Percentiles rank a stretch among this genome's conserved stretches.
These are phyloP conservation scores for Cercospora sp. DNA, from an alignment of 2,329 filamentous ascomycete species.

Conservation along the genomic window DNA sequence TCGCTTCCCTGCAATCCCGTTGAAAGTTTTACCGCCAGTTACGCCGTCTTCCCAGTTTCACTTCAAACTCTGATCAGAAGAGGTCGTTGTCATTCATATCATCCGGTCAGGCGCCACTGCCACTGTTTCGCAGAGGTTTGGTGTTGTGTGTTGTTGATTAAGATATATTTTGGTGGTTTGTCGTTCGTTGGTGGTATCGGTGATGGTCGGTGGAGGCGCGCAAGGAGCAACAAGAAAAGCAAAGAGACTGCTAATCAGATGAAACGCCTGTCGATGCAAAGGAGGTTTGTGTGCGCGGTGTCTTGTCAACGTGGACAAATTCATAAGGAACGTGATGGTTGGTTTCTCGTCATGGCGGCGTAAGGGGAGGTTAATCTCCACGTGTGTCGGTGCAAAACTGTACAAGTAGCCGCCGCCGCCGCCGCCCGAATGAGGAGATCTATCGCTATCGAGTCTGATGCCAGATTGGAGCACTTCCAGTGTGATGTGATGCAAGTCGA, in stretches of 20 bases:
- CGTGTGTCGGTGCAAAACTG: constrained; percentile 14
- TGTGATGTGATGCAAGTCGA: constrained; percentile 9
- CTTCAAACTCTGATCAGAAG: neutral
- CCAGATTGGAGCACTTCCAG: constrained; percentile 14
- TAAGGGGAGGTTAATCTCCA: neutral
- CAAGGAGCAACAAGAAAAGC: neutral
- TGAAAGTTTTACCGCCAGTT: neutral
- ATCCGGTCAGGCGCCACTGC: neutral
- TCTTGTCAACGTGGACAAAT: constrained; percentile 1
- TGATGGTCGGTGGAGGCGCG: neutral
- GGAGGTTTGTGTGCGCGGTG: neutral
- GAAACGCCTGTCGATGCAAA: constrained; percentile 2
- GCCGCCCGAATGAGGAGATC: constrained; percentile 9
- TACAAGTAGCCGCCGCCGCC: constrained; percentile 16
- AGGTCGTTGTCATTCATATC: neutral
- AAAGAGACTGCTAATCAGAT: neutral
- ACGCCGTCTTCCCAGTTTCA: neutral
- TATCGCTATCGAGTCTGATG: constrained; percentile 18
- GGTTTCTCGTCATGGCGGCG: neutral
- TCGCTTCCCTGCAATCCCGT: neutral
- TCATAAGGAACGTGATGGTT: constrained; percentile 19
- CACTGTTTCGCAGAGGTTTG: neutral
- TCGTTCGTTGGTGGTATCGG: neutral
- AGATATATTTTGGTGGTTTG: neutral
- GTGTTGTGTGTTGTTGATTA: neutral